Base-by-base conservation (phyloP, 768 basidiomycete genomes). In the Rickenella mellea region DNA sequence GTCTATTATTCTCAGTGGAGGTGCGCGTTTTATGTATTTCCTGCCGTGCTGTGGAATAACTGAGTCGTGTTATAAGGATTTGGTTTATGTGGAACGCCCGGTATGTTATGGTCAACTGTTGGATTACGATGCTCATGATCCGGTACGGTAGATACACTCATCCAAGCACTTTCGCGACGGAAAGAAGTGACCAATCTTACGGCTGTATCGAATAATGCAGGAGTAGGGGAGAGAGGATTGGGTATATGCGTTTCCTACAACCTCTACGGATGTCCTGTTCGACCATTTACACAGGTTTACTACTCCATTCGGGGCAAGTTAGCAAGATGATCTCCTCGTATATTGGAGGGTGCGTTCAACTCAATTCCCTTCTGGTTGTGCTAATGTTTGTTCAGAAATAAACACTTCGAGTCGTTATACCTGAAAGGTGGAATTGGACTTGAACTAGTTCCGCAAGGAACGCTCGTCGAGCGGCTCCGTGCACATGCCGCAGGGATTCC, bases 381-480 rank as follows among this genome's bases (percentile, higher is more conserved):
- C 12, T 15, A 30, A 35, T 6, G 21, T 40, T 10, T 29, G 14
- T 42, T 27, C 53, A 88, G 86, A 46, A 91, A 91, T 65, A 90
- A 92, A 65, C 73, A 76, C 45, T 92, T 93, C 44, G 90, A 92
- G 61, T 61, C 72, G 10, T 65, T 82, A 45, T 96, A 88, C 62
- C 75, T 94, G 39, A 70, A 73, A 10, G 91, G 91, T 41, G 63
- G 81, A 49, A 81, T 94, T 45, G 80, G 83, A 7, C 65, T 93
- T 27, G 91, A 94, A 53, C 80, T 94, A 17, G 86, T 88, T 21
- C 91, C 92, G 3, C 91, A 96, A 63, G 91, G 90, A 8, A 92
- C 89, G 11, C 76, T 96, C 32, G 79, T 83, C 12, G 91, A 92
- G 55, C 81, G 90, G 44, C 69, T 92, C 46, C 82, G 90, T 27